Percentiles rank a stretch among this genome's conserved stretches.
These are phyloP conservation scores for Scutellaria barbata DNA, from an alignment of 257 asterid species.

Conservation along the genomic window DNA sequence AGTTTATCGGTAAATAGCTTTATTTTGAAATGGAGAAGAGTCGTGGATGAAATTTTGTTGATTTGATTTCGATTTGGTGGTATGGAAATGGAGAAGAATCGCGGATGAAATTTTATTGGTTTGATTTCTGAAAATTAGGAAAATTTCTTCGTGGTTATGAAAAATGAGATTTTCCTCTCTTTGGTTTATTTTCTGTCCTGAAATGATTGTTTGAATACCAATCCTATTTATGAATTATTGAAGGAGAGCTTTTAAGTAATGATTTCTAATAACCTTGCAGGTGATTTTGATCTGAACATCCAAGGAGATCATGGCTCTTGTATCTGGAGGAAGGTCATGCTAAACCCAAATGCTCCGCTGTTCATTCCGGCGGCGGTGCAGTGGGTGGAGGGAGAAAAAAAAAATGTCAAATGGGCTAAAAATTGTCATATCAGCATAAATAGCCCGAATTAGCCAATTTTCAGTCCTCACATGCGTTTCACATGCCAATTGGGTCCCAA, in stretches of 20 bases:
- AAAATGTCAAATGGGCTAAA: too few relatives aligned
- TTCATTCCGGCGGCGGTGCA: conserved; percentile 78
- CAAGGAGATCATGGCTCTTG: conserved; percentile 65
- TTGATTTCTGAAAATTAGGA: too few relatives aligned
- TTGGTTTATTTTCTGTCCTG: neutral
- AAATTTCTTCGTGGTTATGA: too few relatives aligned
- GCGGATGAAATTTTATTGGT: too few relatives aligned
- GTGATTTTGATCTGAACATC: conserved; percentile 32
- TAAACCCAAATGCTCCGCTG: conserved; percentile 85
- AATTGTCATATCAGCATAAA: too few relatives aligned
- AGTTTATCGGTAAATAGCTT: neutral
- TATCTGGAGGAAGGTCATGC: conserved; percentile 74
- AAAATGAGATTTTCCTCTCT: neutral
- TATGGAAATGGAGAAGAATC: neutral
- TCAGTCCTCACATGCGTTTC: too few relatives aligned
- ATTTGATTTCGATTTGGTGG: neutral
- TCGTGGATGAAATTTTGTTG: neutral
- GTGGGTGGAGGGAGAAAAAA: conserved; percentile 96
- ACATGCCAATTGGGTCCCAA: too few relatives aligned
- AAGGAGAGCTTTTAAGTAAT: neutral
- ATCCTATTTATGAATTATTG: neutral
- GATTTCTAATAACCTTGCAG: neutral
- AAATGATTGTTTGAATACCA: neutral
- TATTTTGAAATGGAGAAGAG: neutral
- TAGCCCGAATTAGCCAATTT: too few relatives aligned